These are phyloP conservation scores for Arthrobotrys conoides DNA, from an alignment of 2,329 filamentous ascomycete species.

Conservation along the genomic window DNA sequence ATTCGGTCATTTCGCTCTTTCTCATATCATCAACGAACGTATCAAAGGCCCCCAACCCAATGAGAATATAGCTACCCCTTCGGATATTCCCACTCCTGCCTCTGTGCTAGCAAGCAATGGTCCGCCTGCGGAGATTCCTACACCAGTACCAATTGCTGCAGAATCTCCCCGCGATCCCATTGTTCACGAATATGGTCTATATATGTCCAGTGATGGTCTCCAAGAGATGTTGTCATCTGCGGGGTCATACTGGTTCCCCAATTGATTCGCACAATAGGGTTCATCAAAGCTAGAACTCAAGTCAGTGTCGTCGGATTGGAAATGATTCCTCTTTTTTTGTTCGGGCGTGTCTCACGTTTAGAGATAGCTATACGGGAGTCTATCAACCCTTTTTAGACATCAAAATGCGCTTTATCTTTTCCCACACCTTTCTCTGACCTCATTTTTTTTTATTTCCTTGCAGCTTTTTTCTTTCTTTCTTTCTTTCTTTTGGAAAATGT, in stretches of 20 bases:
- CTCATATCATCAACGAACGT: conserved; percentile 1
- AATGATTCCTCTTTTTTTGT: too few relatives aligned
- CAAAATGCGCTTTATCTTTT: too few relatives aligned
- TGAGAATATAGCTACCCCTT: background rate
- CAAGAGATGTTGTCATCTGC: too few relatives aligned
- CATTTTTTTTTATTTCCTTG: too few relatives aligned
- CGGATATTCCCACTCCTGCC: conserved; percentile 8
- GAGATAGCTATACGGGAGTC: too few relatives aligned
- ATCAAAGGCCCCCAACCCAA: background rate
- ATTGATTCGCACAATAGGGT: background rate
- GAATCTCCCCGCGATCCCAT: conserved; percentile 10
- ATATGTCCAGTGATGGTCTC: background rate
- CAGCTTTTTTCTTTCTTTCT: too few relatives aligned
- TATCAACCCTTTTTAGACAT: too few relatives aligned
- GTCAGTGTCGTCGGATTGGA: background rate
- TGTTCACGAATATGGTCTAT: conserved; percentile 1
- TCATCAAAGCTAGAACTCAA: background rate
- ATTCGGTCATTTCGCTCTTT: conserved; percentile 2
- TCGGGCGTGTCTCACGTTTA: too few relatives aligned
- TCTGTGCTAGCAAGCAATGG: background rate
- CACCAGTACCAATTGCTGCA: background rate
- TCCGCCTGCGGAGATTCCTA: background rate
- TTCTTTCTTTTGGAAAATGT: too few relatives aligned
- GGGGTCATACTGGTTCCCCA: too few relatives aligned
- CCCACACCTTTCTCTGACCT: too few relatives aligned